Base-by-base conservation (phyloP, 2,329 filamentous ascomycete species). In the Trichophyton rubrum region DNA sequence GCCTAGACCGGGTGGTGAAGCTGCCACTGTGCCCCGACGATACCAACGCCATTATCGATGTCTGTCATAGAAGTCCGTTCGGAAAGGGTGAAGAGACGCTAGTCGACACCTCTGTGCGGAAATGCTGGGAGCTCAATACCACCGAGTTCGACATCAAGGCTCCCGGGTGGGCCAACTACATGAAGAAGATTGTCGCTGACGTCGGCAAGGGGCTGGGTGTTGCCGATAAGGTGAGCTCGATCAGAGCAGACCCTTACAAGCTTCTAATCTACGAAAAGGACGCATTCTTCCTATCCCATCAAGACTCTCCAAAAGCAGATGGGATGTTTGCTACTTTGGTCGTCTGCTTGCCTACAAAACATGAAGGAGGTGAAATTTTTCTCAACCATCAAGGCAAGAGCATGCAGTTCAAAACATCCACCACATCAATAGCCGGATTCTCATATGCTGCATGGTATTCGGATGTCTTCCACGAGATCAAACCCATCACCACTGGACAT, bases 241-340 rank as follows among this genome's bases (percentile, higher is more conserved):
- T 1, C 6, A 57, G 43, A 35, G 74, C 74, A 1, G 68, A 78
- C 55, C 65, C 75, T 1, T 74, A 78, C 67, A 81, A 80, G 63
- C 70, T 82, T 68, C 67, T 80, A 2, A 65, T 82, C 1, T 81
- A 81, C 65, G 77, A 78, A 58, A 71, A 77, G 59, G 79, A 78
- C 0, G 76, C 77, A 3, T 77, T 79, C 69, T 79, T 78, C 67
- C 78, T 78, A 64, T 62, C 75, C 0, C 76, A 79, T 62, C 73
- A 73, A 33, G 77, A 80, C 66, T 77, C 73, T 0, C 76, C 80
- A 62, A 80, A 79, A 56, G 71, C 69, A 0, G 73, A 74, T 0
- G 73, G 74, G 17, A 80, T 80, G 75, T 74, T 82, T 62, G 80
- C 77, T 2, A 82, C 77, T 0, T 69, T 83, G 1, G 72, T 79